These are phyloP conservation scores for Fusarium nisikadoi DNA, from an alignment of 2,329 filamentous ascomycete species.

Conservation along the genomic window DNA sequence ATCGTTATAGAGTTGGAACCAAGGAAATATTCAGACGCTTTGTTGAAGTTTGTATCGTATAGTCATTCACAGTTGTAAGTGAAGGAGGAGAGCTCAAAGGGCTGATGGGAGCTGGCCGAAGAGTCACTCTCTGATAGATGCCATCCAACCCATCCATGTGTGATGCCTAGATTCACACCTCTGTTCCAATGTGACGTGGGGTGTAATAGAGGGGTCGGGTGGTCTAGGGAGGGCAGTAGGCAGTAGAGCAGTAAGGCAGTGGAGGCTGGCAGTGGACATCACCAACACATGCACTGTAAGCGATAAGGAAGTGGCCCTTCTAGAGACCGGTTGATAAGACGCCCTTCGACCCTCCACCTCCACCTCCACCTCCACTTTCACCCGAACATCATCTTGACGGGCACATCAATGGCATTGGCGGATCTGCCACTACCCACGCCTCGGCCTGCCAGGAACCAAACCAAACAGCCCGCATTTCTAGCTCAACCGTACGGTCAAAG, in stretches of 20 bases:
- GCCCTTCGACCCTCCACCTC: slow-evolving; percentile 1
- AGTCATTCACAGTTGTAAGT: slow-evolving; percentile 41
- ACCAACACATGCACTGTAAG: slow-evolving; percentile 1
- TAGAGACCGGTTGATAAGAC: slow-evolving; percentile 15
- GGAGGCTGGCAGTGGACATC: background rate
- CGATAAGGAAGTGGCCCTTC: slow-evolving; percentile 11
- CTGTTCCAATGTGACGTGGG: slow-evolving; percentile 27
- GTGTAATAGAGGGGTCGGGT: slow-evolving; percentile 15
- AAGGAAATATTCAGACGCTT: slow-evolving; percentile 38
- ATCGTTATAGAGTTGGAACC: slow-evolving; percentile 30
- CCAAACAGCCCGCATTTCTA: slow-evolving; percentile 25
- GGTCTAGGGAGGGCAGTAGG: slow-evolving; percentile 1
- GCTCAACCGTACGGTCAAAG: slow-evolving; percentile 12
- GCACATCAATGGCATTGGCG: slow-evolving; percentile 21
- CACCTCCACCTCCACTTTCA: slow-evolving; percentile 1
- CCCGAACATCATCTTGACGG: background rate
- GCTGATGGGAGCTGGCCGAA: slow-evolving; percentile 12
- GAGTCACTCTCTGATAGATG: slow-evolving; percentile 12
- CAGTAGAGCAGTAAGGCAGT: background rate
- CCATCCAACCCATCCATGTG: slow-evolving; percentile 7
- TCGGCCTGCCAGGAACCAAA: slow-evolving; percentile 35
- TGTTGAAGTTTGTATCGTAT: slow-evolving; percentile 42
- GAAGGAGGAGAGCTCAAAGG: slow-evolving; percentile 37
- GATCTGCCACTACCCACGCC: slow-evolving; percentile 31
- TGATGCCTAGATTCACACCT: slow-evolving; percentile 21